These are phyloP conservation scores for Pseudisothecium myosuroides DNA, from an alignment of 225 moss, liverwort and hornwort genomes.

Conservation along the genomic window DNA sequence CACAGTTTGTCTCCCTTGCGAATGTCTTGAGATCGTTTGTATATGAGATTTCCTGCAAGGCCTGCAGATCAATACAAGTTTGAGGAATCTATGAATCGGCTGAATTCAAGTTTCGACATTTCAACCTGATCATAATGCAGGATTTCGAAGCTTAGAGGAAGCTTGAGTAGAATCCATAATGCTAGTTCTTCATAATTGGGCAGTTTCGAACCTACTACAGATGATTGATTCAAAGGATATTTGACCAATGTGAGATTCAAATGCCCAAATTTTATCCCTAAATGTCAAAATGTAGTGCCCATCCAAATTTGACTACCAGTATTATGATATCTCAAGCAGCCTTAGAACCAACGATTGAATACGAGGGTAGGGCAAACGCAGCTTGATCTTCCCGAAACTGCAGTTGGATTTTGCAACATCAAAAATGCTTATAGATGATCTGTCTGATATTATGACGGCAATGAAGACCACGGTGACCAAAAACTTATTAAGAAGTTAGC, in stretches of 20 bases:
- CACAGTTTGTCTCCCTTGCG: background rate
- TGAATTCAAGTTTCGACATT: background rate
- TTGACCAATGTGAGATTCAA: too few relatives aligned
- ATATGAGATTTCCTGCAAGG: background rate
- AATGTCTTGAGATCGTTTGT: constrained; percentile 1
- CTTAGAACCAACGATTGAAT: background rate
- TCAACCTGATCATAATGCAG: background rate
- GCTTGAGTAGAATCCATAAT: background rate
- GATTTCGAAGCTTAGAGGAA: background rate
- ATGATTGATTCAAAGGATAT: too few relatives aligned
- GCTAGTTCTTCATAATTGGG: background rate
- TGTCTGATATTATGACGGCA: background rate
- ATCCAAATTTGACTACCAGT: background rate
- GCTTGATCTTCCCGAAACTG: background rate
- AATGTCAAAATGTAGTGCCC: too few relatives aligned
- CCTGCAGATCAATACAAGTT: background rate
- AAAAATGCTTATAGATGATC: background rate
- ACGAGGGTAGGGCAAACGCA: background rate
- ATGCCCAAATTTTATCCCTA: too few relatives aligned
- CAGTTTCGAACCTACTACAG: too few relatives aligned
- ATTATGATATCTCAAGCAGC: too few relatives aligned
- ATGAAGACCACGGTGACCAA: background rate
- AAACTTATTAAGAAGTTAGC: background rate
- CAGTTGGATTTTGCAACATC: background rate
- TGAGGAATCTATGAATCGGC: background rate